Conservation (phyloP, 2,329 filamentous ascomycete species). For the Tolypocladium amazonense region DNA sequence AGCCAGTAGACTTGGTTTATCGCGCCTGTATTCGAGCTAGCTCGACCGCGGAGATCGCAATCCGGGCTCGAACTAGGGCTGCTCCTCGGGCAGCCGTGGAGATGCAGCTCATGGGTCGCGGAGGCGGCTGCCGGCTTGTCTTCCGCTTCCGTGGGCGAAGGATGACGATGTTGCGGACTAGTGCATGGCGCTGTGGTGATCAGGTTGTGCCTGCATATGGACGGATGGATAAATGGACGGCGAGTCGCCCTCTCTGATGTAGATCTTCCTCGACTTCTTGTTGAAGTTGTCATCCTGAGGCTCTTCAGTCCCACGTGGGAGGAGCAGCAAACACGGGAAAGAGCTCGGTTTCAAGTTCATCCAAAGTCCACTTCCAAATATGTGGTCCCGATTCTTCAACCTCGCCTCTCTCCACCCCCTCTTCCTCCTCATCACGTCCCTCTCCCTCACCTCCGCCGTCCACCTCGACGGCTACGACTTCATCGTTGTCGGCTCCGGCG, state of each 20-base stretch:
- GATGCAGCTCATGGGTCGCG: neutral
- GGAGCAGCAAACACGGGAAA: neutral
- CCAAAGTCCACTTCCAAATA: neutral
- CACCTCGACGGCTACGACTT: conserved; percentile 34
- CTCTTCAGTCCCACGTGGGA: neutral
- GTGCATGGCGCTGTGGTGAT: neutral
- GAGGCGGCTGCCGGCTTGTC: neutral
- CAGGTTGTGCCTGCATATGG: neutral
- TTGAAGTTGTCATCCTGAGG: neutral
- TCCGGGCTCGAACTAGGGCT: neutral
- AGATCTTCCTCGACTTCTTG: too few relatives aligned
- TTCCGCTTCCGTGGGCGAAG: neutral
- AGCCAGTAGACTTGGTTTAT: neutral
- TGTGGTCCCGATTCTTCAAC: conserved; percentile 1
- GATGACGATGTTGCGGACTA: neutral
- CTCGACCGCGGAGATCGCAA: neutral
- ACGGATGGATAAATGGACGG: neutral
- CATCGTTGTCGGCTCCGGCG: conserved; percentile 51
- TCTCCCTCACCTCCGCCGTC: neutral
- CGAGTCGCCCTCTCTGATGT: neutral
- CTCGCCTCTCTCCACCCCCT: neutral
- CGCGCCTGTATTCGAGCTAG: neutral
- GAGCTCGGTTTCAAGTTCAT: neutral
- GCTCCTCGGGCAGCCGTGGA: neutral
- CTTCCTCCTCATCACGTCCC: conserved; percentile 15